Evolutionary conservation across 805 yeast genomes (phyloP).

Genomic region (Candida quercuum): DNA sequence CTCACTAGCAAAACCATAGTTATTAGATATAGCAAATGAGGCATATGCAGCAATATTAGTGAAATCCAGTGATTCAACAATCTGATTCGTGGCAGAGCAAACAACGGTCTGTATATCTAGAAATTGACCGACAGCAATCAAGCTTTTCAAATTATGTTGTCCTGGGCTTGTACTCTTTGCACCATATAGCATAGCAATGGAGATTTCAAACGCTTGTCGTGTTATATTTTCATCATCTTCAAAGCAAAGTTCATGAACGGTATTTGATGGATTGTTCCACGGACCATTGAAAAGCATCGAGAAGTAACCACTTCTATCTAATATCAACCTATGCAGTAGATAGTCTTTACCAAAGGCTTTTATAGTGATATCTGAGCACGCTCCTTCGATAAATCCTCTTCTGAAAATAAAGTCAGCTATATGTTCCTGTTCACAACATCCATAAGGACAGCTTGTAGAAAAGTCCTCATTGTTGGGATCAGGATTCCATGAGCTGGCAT

Average conservation of each 20-base stretch:
- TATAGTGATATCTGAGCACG: slow-evolving; percentile 43
- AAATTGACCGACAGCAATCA: slow-evolving; percentile 47
- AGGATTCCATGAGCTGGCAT: background rate
- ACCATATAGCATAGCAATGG: slow-evolving; percentile 44
- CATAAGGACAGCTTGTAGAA: slow-evolving; percentile 18
- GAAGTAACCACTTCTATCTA: slow-evolving; percentile 44
- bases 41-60: slow-evolving; percentile 32
- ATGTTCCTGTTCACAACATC: slow-evolving; percentile 22
- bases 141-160: slow-evolving; percentile 30
- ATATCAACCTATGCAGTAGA: slow-evolving; percentile 39
- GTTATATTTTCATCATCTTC: slow-evolving; percentile 37
- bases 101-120: slow-evolving; percentile 41
- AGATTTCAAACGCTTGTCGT: slow-evolving; percentile 42
- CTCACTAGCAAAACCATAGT: slow-evolving; percentile 43
- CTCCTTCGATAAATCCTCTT: slow-evolving; percentile 39
- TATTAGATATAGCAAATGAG: slow-evolving; percentile 35
- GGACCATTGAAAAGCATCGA: slow-evolving; percentile 36
- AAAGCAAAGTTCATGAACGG: slow-evolving; percentile 28
- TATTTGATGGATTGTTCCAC: slow-evolving; percentile 32
- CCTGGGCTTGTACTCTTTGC: slow-evolving; percentile 29
- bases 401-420: slow-evolving; percentile 29
- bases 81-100: slow-evolving; percentile 35
- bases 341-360: slow-evolving; percentile 41
- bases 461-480: background rate
- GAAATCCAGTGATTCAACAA: slow-evolving; percentile 31